These are phyloP conservation scores for Cutaneotrichosporon spelunceum DNA, from an alignment of 1,284 basidiomycete genomes.

Conservation along the genomic window DNA sequence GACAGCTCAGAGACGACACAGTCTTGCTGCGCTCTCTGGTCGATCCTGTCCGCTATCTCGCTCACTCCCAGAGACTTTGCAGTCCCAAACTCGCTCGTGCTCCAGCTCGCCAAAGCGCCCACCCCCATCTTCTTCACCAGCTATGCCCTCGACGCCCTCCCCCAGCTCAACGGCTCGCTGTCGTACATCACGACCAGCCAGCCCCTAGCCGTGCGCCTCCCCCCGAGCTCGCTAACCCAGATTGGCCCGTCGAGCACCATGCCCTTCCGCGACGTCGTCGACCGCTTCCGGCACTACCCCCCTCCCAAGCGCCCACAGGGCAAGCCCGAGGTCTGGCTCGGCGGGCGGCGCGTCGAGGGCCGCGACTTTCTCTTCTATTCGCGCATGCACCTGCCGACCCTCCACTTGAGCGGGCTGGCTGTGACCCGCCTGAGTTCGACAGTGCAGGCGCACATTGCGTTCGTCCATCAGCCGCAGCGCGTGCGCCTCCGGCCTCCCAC, in stretches of 20 bases:
- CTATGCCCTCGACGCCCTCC: slow-evolving; percentile 86
- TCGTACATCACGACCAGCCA: slow-evolving; percentile 91
- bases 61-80: slow-evolving; percentile 37
- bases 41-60: not conserved
- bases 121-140: slow-evolving; percentile 85
- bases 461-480: slow-evolving; percentile 41
- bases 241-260: slow-evolving; percentile 64
- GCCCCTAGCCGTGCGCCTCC: slow-evolving; percentile 58
- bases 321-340: slow-evolving; percentile 73
- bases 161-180: slow-evolving; percentile 84
- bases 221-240: slow-evolving; percentile 22
- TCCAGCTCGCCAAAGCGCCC: slow-evolving; percentile 83
- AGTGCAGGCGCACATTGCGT: slow-evolving; percentile 50
- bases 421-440: slow-evolving; percentile 65
- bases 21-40: no score
- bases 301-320: slow-evolving; percentile 70
- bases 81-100: slow-evolving; percentile 42
- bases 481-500: slow-evolving; percentile 55
- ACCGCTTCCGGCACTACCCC: slow-evolving; percentile 75
- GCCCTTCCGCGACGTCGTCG: slow-evolving; percentile 81
- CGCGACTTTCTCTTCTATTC: slow-evolving; percentile 77
- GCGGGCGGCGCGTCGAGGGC: slow-evolving; percentile 70
- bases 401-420: slow-evolving; percentile 83
- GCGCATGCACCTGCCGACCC: slow-evolving; percentile 81
- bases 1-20: not conserved